phyloP scores from a whole-genome alignment of 805 yeast species.

The Candida broadrunensis region DNA sequence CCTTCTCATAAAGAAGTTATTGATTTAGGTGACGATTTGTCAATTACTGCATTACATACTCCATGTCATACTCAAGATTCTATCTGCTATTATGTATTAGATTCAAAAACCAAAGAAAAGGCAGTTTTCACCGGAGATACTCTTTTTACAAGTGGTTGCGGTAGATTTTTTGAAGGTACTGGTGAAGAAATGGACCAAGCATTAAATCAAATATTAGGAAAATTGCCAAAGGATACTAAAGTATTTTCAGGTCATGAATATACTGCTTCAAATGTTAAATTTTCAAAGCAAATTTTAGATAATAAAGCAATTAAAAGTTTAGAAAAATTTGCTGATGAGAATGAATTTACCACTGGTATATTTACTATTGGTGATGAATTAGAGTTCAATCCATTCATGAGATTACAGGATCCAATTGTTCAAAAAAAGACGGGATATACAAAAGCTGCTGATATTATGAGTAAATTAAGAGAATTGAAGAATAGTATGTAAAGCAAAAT shows the following conservation, averaged over 20 bases:
- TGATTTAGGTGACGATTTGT: slow-evolving; percentile 60
- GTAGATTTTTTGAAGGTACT: slow-evolving; percentile 92
- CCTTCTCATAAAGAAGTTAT: slow-evolving; percentile 64
- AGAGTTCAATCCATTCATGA: slow-evolving; percentile 86
- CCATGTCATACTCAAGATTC: slow-evolving; percentile 99
- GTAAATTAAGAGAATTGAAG: slow-evolving; percentile 70
- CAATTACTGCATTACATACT: slow-evolving; percentile 81
- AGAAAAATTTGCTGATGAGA: slow-evolving; percentile 44
- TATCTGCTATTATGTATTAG: slow-evolving; percentile 78
- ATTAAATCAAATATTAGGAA: slow-evolving; percentile 55
- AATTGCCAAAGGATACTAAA: slow-evolving; percentile 63
- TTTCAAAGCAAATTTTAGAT: slow-evolving; percentile 63
- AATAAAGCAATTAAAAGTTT: slow-evolving; percentile 54
- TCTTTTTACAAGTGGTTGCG: slow-evolving; percentile 90
- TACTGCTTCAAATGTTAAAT: slow-evolving; percentile 75
- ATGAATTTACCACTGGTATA: slow-evolving; percentile 80
- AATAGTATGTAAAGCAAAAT: slow-evolving; percentile 37
- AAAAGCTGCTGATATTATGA: slow-evolving; percentile 61
- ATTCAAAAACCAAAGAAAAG: slow-evolving; percentile 56
- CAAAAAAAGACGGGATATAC: slow-evolving; percentile 53
- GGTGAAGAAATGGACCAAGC: slow-evolving; percentile 77
- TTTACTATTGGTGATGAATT: slow-evolving; percentile 86
- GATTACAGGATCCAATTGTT: slow-evolving; percentile 63
- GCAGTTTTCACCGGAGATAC: slow-evolving; percentile 97
- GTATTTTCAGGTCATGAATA: slow-evolving; percentile 97